phyloP scores from a whole-genome alignment of 495 filamentous ascomycete genomes.

The Penicillium odoratum region DNA sequence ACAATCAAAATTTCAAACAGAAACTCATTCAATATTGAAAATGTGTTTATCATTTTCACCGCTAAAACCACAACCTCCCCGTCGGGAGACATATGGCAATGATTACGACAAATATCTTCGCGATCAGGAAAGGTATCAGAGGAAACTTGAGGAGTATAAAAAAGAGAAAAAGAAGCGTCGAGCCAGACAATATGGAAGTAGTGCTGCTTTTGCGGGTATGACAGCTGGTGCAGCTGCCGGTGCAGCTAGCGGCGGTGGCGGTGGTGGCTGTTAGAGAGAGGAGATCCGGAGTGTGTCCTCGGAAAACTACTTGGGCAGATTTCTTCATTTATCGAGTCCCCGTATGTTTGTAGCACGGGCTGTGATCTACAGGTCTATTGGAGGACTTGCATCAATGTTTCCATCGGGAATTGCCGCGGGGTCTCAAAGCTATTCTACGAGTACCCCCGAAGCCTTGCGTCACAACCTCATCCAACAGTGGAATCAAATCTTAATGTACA shows the following conservation, averaged over 20 bases:
- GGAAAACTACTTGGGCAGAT: neutral
- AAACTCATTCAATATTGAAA: neutral
- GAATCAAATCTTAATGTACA: neutral
- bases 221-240: neutral
- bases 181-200: neutral
- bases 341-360: neutral
- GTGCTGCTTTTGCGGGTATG: neutral
- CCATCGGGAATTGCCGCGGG: too few relatives aligned
- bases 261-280: neutral
- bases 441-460: neutral
- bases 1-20: neutral
- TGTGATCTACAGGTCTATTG: too few relatives aligned
- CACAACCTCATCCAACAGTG: neutral
- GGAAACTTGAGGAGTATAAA: neutral
- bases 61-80: slow-evolving; percentile 5
- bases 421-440: too few relatives aligned
- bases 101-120: slow-evolving; percentile 10
- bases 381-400: too few relatives aligned
- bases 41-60: slow-evolving; percentile 16
- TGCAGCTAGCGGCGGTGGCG: neutral
- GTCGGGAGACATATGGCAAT: slow-evolving; percentile 5
- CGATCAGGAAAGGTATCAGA: neutral
- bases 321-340: neutral
- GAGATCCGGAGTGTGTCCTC: too few relatives aligned
- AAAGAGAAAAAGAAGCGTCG: neutral